Evolutionary conservation across 768 basidiomycete genomes (phyloP).

Genomic region (Leccinum disarticulatum): DNA sequence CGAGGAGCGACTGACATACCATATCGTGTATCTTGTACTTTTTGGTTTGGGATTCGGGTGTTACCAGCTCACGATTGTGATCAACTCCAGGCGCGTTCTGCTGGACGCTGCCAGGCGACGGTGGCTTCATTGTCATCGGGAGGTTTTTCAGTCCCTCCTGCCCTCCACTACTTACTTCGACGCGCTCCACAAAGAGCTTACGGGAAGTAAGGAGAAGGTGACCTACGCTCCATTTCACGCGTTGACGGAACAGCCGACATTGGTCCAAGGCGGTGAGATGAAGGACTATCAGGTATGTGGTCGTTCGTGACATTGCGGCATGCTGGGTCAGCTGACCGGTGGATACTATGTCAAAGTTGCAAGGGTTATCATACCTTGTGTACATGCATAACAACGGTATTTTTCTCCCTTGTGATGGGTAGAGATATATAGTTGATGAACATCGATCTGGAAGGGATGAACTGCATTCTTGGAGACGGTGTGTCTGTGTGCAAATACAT

Average conservation of each 20-base stretch:
- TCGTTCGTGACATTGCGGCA: not conserved
- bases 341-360: conserved; percentile 36
- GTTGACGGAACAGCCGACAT: conserved; percentile 46
- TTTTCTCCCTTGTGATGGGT: conserved; percentile 2
- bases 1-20: conserved; percentile 1
- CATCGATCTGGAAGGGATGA: conserved; percentile 46
- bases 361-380: conserved; percentile 64
- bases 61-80: conserved; percentile 40
- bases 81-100: conserved; percentile 36
- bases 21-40: not conserved
- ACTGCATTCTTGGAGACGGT: conserved; percentile 73
- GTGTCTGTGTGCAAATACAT: conserved; percentile 17
- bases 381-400: conserved; percentile 67
- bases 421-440: not conserved
- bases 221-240: conserved; percentile 38
- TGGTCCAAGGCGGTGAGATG: conserved; percentile 57
- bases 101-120: conserved; percentile 43
- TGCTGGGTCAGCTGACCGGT: not conserved
- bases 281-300: conserved; percentile 66
- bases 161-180: conserved; percentile 42
- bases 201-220: conserved; percentile 28
- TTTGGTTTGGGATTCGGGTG: not conserved
- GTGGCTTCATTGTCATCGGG: conserved; percentile 46
- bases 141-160: conserved; percentile 48
- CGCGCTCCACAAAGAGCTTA: conserved; percentile 32